Evolutionary conservation across 352 stramenopile species (phyloP).

Genomic region (Globisporangium radiosum): DNA sequence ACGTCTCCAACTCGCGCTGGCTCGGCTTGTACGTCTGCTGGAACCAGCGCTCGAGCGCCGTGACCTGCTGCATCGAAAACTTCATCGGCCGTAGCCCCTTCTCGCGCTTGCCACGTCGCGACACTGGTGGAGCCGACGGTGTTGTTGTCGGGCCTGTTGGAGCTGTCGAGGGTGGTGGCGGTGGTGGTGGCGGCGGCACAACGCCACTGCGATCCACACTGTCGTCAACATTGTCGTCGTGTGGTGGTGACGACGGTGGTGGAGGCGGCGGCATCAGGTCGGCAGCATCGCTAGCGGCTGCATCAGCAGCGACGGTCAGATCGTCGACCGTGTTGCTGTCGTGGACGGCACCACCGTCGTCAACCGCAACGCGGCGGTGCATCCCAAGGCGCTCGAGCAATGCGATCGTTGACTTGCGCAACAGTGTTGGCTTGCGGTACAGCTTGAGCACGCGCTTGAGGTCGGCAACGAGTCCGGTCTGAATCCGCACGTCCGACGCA

Average conservation of each 20-base stretch:
- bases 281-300: background rate
- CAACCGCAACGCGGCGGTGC: constrained; percentile 35
- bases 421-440: constrained; percentile 75
- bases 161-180: constrained; percentile 3
- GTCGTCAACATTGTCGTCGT: background rate
- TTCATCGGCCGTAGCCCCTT: constrained; percentile 79
- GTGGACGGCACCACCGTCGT: constrained; percentile 12
- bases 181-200: constrained; percentile 9
- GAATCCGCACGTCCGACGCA: constrained; percentile 58
- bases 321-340: background rate
- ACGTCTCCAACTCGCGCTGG: constrained; percentile 74
- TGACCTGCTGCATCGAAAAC: constrained; percentile 80
- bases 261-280: constrained; percentile 8
- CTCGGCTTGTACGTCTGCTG: constrained; percentile 85
- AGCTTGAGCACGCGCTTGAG: constrained; percentile 73
- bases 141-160: too few species aligned
- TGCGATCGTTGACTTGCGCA: constrained; percentile 64
- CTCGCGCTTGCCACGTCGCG: constrained; percentile 37
- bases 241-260: constrained; percentile 4
- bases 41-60: constrained; percentile 75
- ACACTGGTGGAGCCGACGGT: constrained; percentile 8
- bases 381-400: constrained; percentile 69
- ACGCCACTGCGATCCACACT: background rate
- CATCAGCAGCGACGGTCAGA: background rate
- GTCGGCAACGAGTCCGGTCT: constrained; percentile 62